Conservation (phyloP, 805 yeast species). For the Pichia ethanolica region DNA sequence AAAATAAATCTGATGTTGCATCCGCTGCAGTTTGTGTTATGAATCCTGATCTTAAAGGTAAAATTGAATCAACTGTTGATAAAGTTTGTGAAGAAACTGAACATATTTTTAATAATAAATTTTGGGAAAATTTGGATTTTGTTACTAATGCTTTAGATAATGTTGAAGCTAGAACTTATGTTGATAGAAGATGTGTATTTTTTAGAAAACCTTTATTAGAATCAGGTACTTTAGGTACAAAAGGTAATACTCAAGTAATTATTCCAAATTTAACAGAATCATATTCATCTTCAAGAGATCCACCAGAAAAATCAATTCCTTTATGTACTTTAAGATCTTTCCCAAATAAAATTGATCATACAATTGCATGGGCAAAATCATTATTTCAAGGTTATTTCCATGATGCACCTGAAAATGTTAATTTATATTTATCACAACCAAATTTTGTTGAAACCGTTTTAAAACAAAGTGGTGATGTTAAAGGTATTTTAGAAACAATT, state of each 20-base stretch:
- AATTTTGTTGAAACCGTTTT: slow-evolving; percentile 85
- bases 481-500: slow-evolving; percentile 77
- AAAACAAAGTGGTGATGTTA: slow-evolving; percentile 88
- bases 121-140: slow-evolving; percentile 79
- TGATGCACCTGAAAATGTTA: slow-evolving; percentile 91
- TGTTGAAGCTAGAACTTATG: slow-evolving; percentile 96
- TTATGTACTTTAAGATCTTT: slow-evolving; percentile 94
- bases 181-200: slow-evolving; percentile 93
- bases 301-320: slow-evolving; percentile 97
- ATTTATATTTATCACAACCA: slow-evolving; percentile 83
- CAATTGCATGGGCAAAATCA: slow-evolving; percentile 98
- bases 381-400: slow-evolving; percentile 86
- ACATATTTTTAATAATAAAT: slow-evolving; percentile 70
- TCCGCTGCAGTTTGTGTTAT: slow-evolving; percentile 73
- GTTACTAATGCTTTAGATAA: slow-evolving; percentile 97
- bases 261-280: slow-evolving; percentile 92
- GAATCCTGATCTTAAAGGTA: slow-evolving; percentile 78
- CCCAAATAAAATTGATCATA: slow-evolving; percentile 97
- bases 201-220: slow-evolving; percentile 86
- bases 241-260: slow-evolving; percentile 96
- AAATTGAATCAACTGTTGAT: slow-evolving; percentile 69
- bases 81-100: slow-evolving; percentile 95
- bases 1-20: slow-evolving; percentile 84
- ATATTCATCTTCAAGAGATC: slow-evolving; percentile 93
- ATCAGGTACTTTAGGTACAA: slow-evolving; percentile 96